These are phyloP conservation scores for Phytophthora constricta DNA, from an alignment of 352 stramenopile genomes.

Conservation along the genomic window DNA sequence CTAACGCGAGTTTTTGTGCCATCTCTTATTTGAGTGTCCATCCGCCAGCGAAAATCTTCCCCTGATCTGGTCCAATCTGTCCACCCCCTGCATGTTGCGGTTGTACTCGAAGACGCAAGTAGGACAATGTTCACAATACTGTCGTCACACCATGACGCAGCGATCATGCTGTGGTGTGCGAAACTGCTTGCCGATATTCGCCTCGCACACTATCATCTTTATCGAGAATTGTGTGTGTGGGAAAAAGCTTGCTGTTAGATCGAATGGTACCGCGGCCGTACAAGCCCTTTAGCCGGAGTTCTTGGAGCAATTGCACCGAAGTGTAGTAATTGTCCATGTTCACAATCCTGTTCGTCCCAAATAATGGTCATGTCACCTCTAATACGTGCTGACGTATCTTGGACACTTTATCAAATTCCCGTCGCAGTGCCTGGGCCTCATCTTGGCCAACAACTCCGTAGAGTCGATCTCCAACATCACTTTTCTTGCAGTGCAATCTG, in stretches of 20 bases:
- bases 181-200: slow-evolving; percentile 5
- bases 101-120: slow-evolving; percentile 38
- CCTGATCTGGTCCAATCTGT: slow-evolving; percentile 36
- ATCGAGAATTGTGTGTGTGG: slow-evolving; percentile 5
- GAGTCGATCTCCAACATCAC: slow-evolving; percentile 27
- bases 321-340: slow-evolving; percentile 53
- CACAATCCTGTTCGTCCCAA: slow-evolving; percentile 27
- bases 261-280: slow-evolving; percentile 29
- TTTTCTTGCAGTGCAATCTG: slow-evolving; percentile 24
- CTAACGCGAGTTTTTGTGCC: slow-evolving; percentile 40
- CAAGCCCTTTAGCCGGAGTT: slow-evolving; percentile 24
- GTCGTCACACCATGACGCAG: slow-evolving; percentile 8
- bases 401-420: slow-evolving; percentile 7
- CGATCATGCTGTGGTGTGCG: slow-evolving; percentile 11
- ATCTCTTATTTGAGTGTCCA: slow-evolving; percentile 42
- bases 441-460: slow-evolving; percentile 3
- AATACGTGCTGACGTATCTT: slow-evolving; percentile 27
- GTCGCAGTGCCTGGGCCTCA: not conserved
- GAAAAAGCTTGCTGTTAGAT: slow-evolving; percentile 36
- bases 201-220: slow-evolving; percentile 7
- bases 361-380: slow-evolving; percentile 29
- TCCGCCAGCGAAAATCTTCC: slow-evolving; percentile 33
- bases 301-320: slow-evolving; percentile 30
- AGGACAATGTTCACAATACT: slow-evolving; percentile 13
- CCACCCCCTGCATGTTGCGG: slow-evolving; percentile 39